Evolutionary conservation across 352 stramenopile species (phyloP).

Genomic region (Thalassiosira mediterranea): DNA sequence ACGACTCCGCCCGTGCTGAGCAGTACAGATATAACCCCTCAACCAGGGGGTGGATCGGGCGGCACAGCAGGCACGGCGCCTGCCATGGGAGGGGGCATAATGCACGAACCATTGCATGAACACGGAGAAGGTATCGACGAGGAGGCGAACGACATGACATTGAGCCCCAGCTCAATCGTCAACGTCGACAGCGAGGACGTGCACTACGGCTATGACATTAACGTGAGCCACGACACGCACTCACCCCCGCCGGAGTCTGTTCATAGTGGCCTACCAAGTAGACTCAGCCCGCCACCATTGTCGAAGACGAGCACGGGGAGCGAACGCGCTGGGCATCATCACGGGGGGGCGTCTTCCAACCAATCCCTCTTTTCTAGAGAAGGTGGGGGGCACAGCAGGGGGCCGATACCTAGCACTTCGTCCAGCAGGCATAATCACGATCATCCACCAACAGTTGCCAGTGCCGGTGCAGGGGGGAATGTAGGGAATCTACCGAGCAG

Average conservation of each 20-base stretch:
- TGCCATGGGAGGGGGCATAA: too few species aligned
- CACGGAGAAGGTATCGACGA: neutral
- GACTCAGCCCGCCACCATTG: conserved; percentile 43
- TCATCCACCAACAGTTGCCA: neutral
- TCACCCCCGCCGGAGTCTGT: conserved; percentile 52
- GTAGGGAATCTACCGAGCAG: too few species aligned
- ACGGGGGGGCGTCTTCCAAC: too few species aligned
- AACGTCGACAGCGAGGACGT: conserved; percentile 8
- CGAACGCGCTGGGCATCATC: neutral
- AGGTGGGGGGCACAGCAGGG: neutral
- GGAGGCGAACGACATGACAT: conserved; percentile 34
- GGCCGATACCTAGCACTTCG: too few species aligned
- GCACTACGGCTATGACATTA: neutral
- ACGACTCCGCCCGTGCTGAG: too few species aligned
- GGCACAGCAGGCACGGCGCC: too few species aligned
- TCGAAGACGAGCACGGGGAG: conserved; percentile 5
- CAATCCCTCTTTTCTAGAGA: conserved; percentile 33
- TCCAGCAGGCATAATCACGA: too few species aligned
- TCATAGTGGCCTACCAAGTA: conserved; percentile 28
- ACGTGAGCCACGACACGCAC: neutral
- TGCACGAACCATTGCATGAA: too few species aligned
- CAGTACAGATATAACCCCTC: too few species aligned
- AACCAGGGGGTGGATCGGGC: too few species aligned
- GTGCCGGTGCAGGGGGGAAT: neutral
- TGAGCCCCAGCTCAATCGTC: conserved; percentile 23